phyloP scores from a whole-genome alignment of 768 basidiomycete genomes.

The Lactarius indigo region DNA sequence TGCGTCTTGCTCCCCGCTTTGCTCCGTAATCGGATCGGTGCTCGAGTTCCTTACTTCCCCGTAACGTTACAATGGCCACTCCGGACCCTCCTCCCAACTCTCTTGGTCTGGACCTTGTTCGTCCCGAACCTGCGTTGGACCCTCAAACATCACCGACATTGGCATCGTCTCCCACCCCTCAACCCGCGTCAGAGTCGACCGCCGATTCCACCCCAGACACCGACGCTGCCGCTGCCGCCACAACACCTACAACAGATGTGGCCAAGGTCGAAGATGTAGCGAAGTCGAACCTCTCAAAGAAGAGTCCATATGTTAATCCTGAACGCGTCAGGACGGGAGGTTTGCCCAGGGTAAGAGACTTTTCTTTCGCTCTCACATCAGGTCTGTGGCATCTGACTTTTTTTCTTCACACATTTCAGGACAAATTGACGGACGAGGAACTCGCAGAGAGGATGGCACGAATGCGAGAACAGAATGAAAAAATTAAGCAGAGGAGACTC shows the following conservation, averaged over 20 bases:
- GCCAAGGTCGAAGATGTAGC: constrained; percentile 25
- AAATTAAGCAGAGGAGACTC: constrained; percentile 65
- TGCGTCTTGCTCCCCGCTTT: constrained; percentile 8
- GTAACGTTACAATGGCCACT: constrained; percentile 31
- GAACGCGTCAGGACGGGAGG: constrained; percentile 86
- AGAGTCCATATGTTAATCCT: constrained; percentile 74
- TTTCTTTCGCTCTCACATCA: constrained; percentile 17
- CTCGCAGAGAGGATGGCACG: constrained; percentile 65
- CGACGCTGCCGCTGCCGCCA: background rate
- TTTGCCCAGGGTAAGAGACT: constrained; percentile 52
- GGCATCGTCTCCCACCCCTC: constrained; percentile 11
- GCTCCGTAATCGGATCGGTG: constrained; percentile 15
- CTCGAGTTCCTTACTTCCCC: constrained; percentile 7
- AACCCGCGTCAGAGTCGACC: constrained; percentile 2
- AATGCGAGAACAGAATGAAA: constrained; percentile 70
- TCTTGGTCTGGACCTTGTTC: constrained; percentile 67
- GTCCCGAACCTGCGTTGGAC: constrained; percentile 32
- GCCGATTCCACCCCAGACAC: constrained; percentile 8
- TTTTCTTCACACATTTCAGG: constrained; percentile 42
- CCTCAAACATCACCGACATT: constrained; percentile 30
- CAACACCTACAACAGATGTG: constrained; percentile 6
- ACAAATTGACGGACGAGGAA: constrained; percentile 65
- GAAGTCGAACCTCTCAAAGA: constrained; percentile 37
- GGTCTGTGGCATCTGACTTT: constrained; percentile 2
- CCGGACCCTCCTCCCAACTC: constrained; percentile 48